A percentile compares a stretch with the other conserved stretches of the same genome.
Evolutionary conservation across 225 moss, liverwort and hornwort species (phyloP).

Genomic region (Neckera pumila): DNA sequence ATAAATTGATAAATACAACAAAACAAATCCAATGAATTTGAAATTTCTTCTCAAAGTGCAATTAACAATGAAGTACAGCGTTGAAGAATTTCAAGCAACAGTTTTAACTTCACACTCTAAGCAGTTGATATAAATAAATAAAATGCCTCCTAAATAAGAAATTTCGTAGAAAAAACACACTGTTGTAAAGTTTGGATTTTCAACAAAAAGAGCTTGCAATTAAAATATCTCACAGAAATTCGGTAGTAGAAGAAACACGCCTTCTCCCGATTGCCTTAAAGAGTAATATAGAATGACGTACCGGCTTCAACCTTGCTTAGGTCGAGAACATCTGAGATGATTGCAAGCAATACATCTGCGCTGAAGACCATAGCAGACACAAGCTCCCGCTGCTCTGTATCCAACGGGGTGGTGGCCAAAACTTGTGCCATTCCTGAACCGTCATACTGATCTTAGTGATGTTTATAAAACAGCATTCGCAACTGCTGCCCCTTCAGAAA

Average conservation of each 20-base stretch:
- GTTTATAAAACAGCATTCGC: neutral
- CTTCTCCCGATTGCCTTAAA: neutral
- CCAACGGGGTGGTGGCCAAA: constrained; percentile 37
- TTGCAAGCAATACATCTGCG: constrained; percentile 49
- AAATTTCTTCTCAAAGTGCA: neutral
- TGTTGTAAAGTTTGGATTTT: neutral
- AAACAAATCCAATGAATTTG: neutral
- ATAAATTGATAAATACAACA: neutral
- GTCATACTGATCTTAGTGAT: neutral
- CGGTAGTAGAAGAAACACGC: neutral
- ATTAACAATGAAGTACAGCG: neutral
- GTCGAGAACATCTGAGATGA: constrained; percentile 53
- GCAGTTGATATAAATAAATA: neutral
- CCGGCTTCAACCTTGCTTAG: constrained; percentile 51
- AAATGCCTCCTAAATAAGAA: neutral
- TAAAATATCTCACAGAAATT: neutral
- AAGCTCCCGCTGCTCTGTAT: constrained; percentile 42
- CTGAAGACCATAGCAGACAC: constrained; percentile 58
- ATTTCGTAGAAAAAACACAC: neutral
- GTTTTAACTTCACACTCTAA: neutral
- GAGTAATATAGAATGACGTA: neutral
- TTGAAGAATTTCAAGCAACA: neutral
- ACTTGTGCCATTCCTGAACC: constrained; percentile 52
- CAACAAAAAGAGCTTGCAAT: neutral
- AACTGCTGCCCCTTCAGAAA: neutral